Evolutionary conservation across 2,329 filamentous ascomycete genomes (phyloP).

Genomic region (Aspergillus pseudoterreus): DNA sequence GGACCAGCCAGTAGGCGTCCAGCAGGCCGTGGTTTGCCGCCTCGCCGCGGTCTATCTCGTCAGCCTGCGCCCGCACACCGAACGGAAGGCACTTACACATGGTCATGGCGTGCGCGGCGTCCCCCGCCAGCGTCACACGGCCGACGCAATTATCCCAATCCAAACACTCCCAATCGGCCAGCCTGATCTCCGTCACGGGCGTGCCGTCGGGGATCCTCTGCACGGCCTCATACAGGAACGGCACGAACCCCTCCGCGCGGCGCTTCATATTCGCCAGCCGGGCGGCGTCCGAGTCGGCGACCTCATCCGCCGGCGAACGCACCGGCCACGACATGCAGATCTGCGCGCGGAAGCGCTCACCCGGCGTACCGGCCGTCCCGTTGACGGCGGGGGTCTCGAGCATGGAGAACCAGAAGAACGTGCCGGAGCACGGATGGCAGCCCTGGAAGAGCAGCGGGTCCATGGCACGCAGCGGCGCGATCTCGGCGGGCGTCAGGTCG

Average conservation of each 20-base stretch:
- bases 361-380: slow-evolving; percentile 28
- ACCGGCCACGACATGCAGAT: slow-evolving; percentile 48
- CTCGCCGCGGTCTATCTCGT: slow-evolving; percentile 25
- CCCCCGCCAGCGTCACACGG: slow-evolving; percentile 26
- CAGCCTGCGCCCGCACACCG: neutral
- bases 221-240: slow-evolving; percentile 19
- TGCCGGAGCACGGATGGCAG: slow-evolving; percentile 20
- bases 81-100: slow-evolving; percentile 23
- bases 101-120: slow-evolving; percentile 32
- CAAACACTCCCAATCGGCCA: slow-evolving; percentile 27
- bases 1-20: slow-evolving; percentile 20
- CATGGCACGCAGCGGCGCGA: slow-evolving; percentile 54
- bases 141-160: slow-evolving; percentile 29
- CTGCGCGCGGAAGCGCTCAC: slow-evolving; percentile 41
- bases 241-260: slow-evolving; percentile 19
- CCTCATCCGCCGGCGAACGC: slow-evolving; percentile 28
- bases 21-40: slow-evolving; percentile 31
- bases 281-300: slow-evolving; percentile 29
- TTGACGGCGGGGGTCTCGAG: slow-evolving; percentile 41
- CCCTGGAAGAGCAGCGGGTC: slow-evolving; percentile 39
- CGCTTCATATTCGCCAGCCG: slow-evolving; percentile 42
- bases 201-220: slow-evolving; percentile 25
- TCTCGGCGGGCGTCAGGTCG: slow-evolving; percentile 50
- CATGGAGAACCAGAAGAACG: slow-evolving; percentile 32
- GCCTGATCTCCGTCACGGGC: slow-evolving; percentile 23